A percentile compares a stretch with the other conserved stretches of the same genome.
Conservation (phyloP, 2,329 filamentous ascomycete species). For the Thielaviopsis populi region DNA sequence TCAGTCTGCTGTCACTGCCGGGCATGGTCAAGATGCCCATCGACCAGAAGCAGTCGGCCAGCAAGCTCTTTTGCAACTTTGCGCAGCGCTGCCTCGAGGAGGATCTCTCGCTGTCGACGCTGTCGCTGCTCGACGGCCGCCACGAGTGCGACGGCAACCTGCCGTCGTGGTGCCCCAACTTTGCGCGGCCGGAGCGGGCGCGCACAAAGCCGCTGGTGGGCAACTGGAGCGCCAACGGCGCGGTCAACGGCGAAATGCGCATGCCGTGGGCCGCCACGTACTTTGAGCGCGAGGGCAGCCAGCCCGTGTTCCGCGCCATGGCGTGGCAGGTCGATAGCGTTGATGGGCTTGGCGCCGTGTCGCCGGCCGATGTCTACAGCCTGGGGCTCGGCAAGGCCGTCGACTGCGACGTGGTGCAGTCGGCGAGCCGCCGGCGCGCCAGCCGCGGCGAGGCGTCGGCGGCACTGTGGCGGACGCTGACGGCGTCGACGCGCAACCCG, state of each 20-base stretch:
- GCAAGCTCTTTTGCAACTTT: slow-evolving; percentile 11
- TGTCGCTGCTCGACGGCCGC: slow-evolving; percentile 14
- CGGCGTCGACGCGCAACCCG: slow-evolving; percentile 8
- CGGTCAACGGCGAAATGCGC: slow-evolving; percentile 9
- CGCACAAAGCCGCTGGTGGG: slow-evolving; percentile 3
- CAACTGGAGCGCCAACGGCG: slow-evolving; percentile 13
- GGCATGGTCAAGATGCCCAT: slow-evolving; percentile 7
- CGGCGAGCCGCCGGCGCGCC: neutral
- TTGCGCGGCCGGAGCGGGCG: slow-evolving; percentile 9
- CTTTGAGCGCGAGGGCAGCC: slow-evolving; percentile 11
- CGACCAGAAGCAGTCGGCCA: neutral
- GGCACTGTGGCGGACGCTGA: slow-evolving; percentile 11
- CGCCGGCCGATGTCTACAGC: slow-evolving; percentile 6
- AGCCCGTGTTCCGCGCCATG: slow-evolving; percentile 14
- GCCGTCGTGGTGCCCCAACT: slow-evolving; percentile 16
- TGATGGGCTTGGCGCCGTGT: slow-evolving; percentile 14
- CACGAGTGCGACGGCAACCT: slow-evolving; percentile 8
- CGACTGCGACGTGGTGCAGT: slow-evolving; percentile 9
- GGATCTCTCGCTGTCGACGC: slow-evolving; percentile 10
- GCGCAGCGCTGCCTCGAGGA: slow-evolving; percentile 12
- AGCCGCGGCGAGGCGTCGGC: slow-evolving; percentile 7
- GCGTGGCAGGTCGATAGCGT: slow-evolving; percentile 14
- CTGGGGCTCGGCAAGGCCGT: slow-evolving; percentile 4
- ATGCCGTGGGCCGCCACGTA: slow-evolving; percentile 15
- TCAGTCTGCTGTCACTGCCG: slow-evolving; percentile 11